These are phyloP conservation scores for Dendrocalamus sinicus DNA, from an alignment of 176 grass and related monocot species.

Conservation along the genomic window DNA sequence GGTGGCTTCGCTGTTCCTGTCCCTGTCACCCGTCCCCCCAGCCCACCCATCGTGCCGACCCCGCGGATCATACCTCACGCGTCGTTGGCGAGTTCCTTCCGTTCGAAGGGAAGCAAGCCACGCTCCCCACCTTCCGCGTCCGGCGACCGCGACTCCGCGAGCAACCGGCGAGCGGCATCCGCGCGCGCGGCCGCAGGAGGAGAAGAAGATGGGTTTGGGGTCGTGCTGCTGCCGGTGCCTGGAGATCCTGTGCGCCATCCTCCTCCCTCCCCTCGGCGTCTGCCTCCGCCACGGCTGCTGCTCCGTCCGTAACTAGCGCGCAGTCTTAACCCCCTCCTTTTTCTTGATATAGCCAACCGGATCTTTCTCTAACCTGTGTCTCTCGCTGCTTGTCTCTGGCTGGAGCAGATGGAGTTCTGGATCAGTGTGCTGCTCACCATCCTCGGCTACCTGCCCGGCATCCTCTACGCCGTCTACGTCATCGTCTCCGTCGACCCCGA, in stretches of 20 bases:
- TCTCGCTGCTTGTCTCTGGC: background rate
- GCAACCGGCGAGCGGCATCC: background rate
- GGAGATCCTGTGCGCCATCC: slow-evolving; percentile 77
- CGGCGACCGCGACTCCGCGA: slow-evolving; percentile 13
- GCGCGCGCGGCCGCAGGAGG: background rate
- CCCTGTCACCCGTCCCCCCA: no score
- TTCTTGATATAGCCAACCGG: background rate
- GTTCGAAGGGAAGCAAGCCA: background rate
- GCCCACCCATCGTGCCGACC: no score
- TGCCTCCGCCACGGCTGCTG: slow-evolving; percentile 84
- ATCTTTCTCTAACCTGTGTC: background rate
- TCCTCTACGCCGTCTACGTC: slow-evolving; percentile 79
- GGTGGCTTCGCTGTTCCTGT: no score
- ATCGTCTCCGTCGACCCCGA: slow-evolving; percentile 64
- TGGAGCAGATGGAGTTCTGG: slow-evolving; percentile 73
- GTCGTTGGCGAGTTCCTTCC: background rate
- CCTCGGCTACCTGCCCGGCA: slow-evolving; percentile 76
- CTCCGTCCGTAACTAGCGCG: slow-evolving; percentile 38
- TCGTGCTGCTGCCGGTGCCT: slow-evolving; percentile 77
- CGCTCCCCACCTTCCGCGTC: background rate
- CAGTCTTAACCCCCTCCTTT: background rate
- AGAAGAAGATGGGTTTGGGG: slow-evolving; percentile 44
- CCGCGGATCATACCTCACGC: background rate
- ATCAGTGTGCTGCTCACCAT: slow-evolving; percentile 79
- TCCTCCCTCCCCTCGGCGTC: slow-evolving; percentile 82